Conservation (phyloP, 2,329 filamentous ascomycete genomes). For the Samsoniella hepiali region DNA sequence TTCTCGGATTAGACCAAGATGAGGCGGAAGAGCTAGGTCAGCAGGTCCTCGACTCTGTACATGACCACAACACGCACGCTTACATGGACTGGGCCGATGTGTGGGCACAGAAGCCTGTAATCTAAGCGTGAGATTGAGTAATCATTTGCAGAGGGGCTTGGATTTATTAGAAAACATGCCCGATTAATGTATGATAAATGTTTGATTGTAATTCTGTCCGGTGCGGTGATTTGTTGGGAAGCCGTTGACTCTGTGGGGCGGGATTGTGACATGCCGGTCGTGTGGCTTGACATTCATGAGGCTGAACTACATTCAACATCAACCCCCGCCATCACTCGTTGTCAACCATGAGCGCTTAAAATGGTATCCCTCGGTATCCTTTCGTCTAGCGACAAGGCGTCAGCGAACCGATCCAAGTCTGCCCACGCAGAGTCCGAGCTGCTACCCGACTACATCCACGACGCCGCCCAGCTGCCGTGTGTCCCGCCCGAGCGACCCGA, state of each 20-base stretch:
- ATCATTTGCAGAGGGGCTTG: slow-evolving; percentile 35
- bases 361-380: slow-evolving; percentile 52
- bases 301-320: background rate
- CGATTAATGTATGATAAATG: no score
- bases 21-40: slow-evolving; percentile 33
- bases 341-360: slow-evolving; percentile 37
- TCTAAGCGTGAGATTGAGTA: background rate
- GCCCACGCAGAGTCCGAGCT: slow-evolving; percentile 28
- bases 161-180: no score
- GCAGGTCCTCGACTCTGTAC: slow-evolving; percentile 31
- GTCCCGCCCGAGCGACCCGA: slow-evolving; percentile 54
- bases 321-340: background rate
- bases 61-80: slow-evolving; percentile 33
- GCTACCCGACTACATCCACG: slow-evolving; percentile 48
- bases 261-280: background rate
- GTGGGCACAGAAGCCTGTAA: slow-evolving; percentile 37
- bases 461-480: slow-evolving; percentile 52
- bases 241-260: slow-evolving; percentile 1
- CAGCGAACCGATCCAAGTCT: slow-evolving; percentile 31
- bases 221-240: slow-evolving; percentile 1
- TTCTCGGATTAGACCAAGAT: slow-evolving; percentile 33
- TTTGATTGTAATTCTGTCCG: no score
- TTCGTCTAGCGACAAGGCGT: slow-evolving; percentile 39
- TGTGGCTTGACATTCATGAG: background rate
- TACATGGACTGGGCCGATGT: slow-evolving; percentile 36